Base-by-base conservation (phyloP, 495 filamentous ascomycete species). In the Darksidea phi region DNA sequence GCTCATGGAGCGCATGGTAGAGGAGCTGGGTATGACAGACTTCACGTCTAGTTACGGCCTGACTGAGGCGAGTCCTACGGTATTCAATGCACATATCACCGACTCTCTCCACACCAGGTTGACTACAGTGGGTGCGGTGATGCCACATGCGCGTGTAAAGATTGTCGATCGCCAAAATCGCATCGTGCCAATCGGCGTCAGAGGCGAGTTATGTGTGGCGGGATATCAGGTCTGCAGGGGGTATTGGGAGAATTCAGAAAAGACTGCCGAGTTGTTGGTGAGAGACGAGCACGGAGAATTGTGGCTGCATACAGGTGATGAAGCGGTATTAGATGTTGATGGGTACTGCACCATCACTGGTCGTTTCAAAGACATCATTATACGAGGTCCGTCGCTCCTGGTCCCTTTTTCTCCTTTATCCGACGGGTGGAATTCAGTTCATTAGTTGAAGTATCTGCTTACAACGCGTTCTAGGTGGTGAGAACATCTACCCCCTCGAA, bases 231-330 rank as follows among this genome's bases (percentile, higher is more conserved):
- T 89, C 34, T 84, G 83, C 54, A 80, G 80, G 23, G 86, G 86
- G 21, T 89, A 89, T 72, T 89, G 84, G 84, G 79, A 83, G 47
- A 86, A 88, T 69, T 78, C 79, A n/a, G 80, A 82, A 63, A 87
- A 87, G 75, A 88, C 86, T 11, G 78, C 77, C 7, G 85, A 87
- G 71, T 76, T 80, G 1, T 79, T 88, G 71, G 67, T 78, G 18
- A 74, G 77, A 7, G 86, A 89, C 61, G 78, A 79, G 41, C 69
- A 77, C 1, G 85, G 85, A 0, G 75, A 80, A 13, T 69, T 82
- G 37, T 89, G 86, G 86, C 64, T 89, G 60, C 81, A 82, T 63
- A 88, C 86, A 0, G 86, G 86, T 21, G 86, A 89, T 63, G 86
- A 89, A 72, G 86, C 84, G 1, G 76, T 83, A 0, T 86, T 89